Percentiles rank a stretch among this genome's conserved stretches.
Conservation (phyloP, 108 stramenopile genomes). For the Stephanodiscus minutulus region DNA sequence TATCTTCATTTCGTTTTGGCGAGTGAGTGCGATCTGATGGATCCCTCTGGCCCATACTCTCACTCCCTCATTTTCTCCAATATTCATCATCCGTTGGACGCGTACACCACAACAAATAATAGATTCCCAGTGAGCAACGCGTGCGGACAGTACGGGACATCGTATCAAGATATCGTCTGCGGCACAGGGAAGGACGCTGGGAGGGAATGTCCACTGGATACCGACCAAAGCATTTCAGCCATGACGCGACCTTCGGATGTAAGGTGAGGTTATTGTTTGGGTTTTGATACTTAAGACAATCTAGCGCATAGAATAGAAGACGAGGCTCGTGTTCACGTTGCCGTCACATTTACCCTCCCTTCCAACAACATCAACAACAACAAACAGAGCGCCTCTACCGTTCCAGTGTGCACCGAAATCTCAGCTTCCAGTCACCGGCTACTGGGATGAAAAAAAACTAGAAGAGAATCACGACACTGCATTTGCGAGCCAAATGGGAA, state of each 20-base stretch:
- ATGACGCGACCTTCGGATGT: conserved; percentile 18
- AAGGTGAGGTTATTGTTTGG: conserved; percentile 9
- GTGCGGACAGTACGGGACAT: conserved; percentile 32
- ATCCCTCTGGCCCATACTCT: too few species aligned
- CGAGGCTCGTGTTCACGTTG: background rate
- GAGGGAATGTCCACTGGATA: conserved; percentile 34
- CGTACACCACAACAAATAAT: too few species aligned
- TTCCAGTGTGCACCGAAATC: conserved; percentile 41
- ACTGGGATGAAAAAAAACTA: conserved; percentile 38
- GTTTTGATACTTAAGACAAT: background rate
- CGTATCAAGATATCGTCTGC: conserved; percentile 43
- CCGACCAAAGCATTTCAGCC: conserved; percentile 25
- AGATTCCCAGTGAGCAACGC: conserved; percentile 34
- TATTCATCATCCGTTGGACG: too few species aligned
- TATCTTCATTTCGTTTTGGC: too few species aligned
- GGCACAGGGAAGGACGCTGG: background rate
- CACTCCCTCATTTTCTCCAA: too few species aligned
- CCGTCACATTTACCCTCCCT: background rate
- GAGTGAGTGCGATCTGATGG: too few species aligned
- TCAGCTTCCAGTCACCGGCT: conserved; percentile 34
- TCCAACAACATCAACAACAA: background rate
- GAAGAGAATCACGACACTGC: conserved; percentile 28
- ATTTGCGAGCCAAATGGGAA: conserved; percentile 26
- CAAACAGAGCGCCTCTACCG: conserved; percentile 28
- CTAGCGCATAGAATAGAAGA: too few species aligned